Evolutionary conservation across 805 yeast genomes (phyloP).

Genomic region (Candida piceae): DNA sequence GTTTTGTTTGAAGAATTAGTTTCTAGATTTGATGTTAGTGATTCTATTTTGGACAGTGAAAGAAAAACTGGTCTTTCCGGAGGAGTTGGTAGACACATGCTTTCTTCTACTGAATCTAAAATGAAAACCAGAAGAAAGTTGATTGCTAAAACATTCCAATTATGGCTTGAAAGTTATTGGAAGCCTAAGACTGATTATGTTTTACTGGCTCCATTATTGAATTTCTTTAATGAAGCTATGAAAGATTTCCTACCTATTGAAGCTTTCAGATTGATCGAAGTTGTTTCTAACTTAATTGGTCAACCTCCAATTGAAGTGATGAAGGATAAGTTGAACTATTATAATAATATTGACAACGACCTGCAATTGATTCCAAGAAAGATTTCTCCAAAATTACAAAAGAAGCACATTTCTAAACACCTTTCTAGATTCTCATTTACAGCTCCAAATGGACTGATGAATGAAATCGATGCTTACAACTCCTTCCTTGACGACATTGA

Average conservation of each 20-base stretch:
- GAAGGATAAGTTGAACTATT: slow-evolving; percentile 28
- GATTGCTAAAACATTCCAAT: slow-evolving; percentile 63
- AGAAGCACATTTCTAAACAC: slow-evolving; percentile 25
- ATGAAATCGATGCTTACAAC: slow-evolving; percentile 28
- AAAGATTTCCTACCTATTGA: slow-evolving; percentile 59
- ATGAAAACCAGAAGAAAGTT: slow-evolving; percentile 59
- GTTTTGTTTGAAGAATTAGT: slow-evolving; percentile 68
- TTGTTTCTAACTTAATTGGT: slow-evolving; percentile 56
- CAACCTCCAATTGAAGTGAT: slow-evolving; percentile 45
- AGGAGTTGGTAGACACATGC: slow-evolving; percentile 20
- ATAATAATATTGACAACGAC: slow-evolving; percentile 30
- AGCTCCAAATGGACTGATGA: slow-evolving; percentile 14
- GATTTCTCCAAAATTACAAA: slow-evolving; percentile 33
- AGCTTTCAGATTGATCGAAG: slow-evolving; percentile 53
- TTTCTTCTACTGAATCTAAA: slow-evolving; percentile 38
- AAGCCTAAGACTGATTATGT: slow-evolving; percentile 53
- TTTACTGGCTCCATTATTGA: slow-evolving; percentile 63
- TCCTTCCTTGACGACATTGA: slow-evolving; percentile 31
- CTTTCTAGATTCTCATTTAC: slow-evolving; percentile 21
- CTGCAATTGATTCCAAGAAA: slow-evolving; percentile 52
- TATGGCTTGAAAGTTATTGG: slow-evolving; percentile 94
- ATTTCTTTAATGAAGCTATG: slow-evolving; percentile 77
- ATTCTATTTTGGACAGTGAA: slow-evolving; percentile 30
- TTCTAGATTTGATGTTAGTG: slow-evolving; percentile 53
- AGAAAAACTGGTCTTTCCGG: slow-evolving; percentile 14